Evolutionary conservation across 352 stramenopile species (phyloP).

Genomic region (Globisporangium megalacanthum): DNA sequence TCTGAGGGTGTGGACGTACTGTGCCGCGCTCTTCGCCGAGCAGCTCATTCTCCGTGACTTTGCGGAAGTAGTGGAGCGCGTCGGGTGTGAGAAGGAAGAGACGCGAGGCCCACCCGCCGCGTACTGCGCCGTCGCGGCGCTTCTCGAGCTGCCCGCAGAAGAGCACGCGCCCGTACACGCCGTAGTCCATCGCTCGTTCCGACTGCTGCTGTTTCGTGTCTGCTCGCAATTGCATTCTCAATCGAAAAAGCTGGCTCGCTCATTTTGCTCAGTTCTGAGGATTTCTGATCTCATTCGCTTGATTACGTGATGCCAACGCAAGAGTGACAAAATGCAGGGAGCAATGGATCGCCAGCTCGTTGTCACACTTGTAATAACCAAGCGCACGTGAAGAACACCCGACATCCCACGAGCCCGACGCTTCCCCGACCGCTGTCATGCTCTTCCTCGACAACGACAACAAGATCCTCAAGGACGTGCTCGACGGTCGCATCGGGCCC

Average conservation of each 20-base stretch:
- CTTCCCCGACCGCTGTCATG: conserved; percentile 25
- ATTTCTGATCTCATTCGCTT: no score
- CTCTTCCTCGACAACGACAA: conserved; percentile 83
- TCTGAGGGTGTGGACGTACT: conserved; percentile 15
- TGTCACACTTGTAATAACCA: no score
- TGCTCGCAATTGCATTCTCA: not conserved
- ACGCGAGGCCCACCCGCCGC: conserved; percentile 65
- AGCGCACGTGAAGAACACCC: not conserved
- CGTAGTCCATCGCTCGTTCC: conserved; percentile 39
- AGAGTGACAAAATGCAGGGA: no score
- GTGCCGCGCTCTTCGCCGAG: conserved; percentile 73
- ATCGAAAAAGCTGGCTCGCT: no score
- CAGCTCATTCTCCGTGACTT: conserved; percentile 62
- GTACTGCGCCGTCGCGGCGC: conserved; percentile 65
- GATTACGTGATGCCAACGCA: no score
- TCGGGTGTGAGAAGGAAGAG: conserved; percentile 78
- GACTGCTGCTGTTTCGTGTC: not conserved
- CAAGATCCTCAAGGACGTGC: conserved; percentile 87
- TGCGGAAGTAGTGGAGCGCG: conserved; percentile 78
- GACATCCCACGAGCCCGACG: conserved; percentile 1
- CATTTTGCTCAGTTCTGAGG: no score
- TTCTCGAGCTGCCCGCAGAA: conserved; percentile 78
- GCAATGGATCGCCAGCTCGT: no score
- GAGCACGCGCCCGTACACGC: conserved; percentile 66
- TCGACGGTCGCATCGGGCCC: conserved; percentile 60